Percentiles rank a stretch among this genome's conserved stretches.
These are phyloP conservation scores for Alternaria sp. DNA, from an alignment of 2,329 filamentous ascomycete species.

Conservation along the genomic window DNA sequence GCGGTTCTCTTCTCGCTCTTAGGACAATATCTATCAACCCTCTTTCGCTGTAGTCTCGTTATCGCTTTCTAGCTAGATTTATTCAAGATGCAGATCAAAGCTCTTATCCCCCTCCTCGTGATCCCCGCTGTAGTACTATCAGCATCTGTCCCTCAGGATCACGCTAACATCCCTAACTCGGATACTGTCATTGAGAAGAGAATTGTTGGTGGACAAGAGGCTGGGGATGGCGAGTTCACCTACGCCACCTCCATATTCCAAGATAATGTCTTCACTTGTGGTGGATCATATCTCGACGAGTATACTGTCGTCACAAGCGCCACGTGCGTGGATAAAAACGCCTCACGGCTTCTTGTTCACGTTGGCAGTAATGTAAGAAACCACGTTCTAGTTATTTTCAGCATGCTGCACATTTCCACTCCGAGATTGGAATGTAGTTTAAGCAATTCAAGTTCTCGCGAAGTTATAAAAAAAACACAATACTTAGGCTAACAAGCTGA, in stretches of 20 bases:
- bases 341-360: conserved; percentile 23
- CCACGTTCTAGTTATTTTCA: not conserved
- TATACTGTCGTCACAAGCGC: conserved; percentile 43
- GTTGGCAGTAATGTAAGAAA: conserved; percentile 26
- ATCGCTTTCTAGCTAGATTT: not conserved
- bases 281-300: conserved; percentile 40
- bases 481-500: not conserved
- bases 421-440: not conserved
- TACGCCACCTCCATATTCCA: conserved; percentile 32
- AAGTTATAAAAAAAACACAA: not conserved
- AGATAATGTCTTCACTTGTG: conserved; percentile 26
- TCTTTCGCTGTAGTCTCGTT: conserved; percentile 3
- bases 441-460: not conserved
- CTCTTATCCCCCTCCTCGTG: conserved; percentile 9
- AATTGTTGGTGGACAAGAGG: conserved; percentile 40
- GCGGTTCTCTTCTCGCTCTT: not conserved
- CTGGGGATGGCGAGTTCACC: conserved; percentile 38
- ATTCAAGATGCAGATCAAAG: conserved; percentile 11
- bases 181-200: conserved; percentile 9
- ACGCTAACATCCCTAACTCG: conserved; percentile 13
- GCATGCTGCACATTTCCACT: not conserved
- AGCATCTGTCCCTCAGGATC: conserved; percentile 36
- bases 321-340: conserved; percentile 8
- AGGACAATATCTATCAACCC: not conserved
- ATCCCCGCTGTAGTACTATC: conserved; percentile 34